phyloP scores from a whole-genome alignment of 2,329 filamentous ascomycete genomes.

The Nemania sp. region DNA sequence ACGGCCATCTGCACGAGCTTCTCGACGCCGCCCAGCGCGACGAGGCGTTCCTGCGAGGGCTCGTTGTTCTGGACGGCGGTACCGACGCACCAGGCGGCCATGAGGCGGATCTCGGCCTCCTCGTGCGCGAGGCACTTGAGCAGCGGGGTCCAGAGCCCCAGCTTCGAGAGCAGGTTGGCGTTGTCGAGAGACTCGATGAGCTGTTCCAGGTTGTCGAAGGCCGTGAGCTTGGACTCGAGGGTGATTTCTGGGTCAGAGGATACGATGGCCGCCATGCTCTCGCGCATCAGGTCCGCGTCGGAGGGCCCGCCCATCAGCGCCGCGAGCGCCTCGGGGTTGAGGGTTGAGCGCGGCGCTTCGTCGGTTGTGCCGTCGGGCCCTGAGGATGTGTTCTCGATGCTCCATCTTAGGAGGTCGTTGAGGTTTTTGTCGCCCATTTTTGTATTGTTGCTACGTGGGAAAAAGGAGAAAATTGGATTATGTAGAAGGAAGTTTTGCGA shows the following conservation, averaged over 20 bases:
- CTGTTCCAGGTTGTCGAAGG: conserved; percentile 96
- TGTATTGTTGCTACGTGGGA: not conserved
- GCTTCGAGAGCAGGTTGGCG: conserved; percentile 87
- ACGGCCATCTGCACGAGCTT: conserved; percentile 73
- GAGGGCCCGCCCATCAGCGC: conserved; percentile 85
- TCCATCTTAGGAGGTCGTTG: conserved; percentile 85
- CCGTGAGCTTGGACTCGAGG: conserved; percentile 81
- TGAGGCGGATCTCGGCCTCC: conserved; percentile 79
- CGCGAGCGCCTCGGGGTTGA: conserved; percentile 78
- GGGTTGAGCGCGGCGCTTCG: conserved; percentile 49
- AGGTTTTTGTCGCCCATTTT: conserved; percentile 68
- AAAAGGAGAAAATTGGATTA: not conserved
- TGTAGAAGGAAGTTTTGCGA: not conserved
- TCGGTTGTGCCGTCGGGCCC: conserved; percentile 50
- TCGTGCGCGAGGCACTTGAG: conserved; percentile 75
- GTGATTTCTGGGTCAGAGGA: conserved; percentile 70
- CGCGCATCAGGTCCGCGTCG: conserved; percentile 92
- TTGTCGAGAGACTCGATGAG: conserved; percentile 94
- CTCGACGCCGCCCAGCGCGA: conserved; percentile 74
- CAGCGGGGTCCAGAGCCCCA: conserved; percentile 86
- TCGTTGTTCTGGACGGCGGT: conserved; percentile 97
- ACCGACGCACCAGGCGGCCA: conserved; percentile 94
- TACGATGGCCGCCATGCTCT: conserved; percentile 81
- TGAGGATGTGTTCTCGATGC: conserved; percentile 62
- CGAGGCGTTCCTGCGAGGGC: conserved; percentile 79